Evolutionary conservation across 2,329 filamentous ascomycete genomes (phyloP), one percentile per base, ranked within the genome.

Genomic region (Cucurbitaria berberidis): DNA sequence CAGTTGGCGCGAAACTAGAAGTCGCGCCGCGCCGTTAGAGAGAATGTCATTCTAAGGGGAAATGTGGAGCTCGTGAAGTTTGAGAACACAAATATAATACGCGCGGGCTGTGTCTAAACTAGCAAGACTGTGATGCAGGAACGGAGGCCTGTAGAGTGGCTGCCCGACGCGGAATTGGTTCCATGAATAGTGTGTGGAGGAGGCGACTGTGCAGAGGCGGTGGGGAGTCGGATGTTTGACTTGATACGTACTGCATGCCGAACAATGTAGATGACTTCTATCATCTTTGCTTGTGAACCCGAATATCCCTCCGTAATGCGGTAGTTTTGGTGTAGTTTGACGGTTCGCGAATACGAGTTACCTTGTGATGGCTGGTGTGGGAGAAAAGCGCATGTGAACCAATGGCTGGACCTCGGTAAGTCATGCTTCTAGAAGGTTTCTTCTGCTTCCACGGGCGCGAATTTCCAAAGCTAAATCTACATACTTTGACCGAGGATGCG

Each of bases 1-100:
- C 93, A 98, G 73, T 89, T 92, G 60, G 90, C 88, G 58, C 95
- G 91, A 76, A 96, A 96, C 93, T 72, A 63, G 49, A 57, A 47
- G 36, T 15, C 42, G 55, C 45, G 39, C 41, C 51, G 44, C 39
- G 39, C 51, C 45, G 62, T 64, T 62, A 68, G 62, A 60, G 52
- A 53, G 39, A 39, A 54, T 60, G 45, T 59, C 42, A 53, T 62
- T 41, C 45, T 24, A 53, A 57, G 54, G 55, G 55, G 47, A 36
- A 44, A 39, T 29, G 45, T 41, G 48, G 50, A 42, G 48, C 50
- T 48, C 34, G 30, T 41, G 39, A 36, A 34, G 38, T 53, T 61
- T 46, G 42, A 47, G n/a, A 53, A 41, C 51, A 36, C 48, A 34
- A 21, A 39, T 39, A 42, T 24, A 29, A 15, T 30, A 50, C 46